A percentile compares a stretch with the other conserved stretches of the same genome.
Evolutionary conservation across 164 flowering plant genomes (phyloP).

Genomic region (Paratinospora sagittata): DNA sequence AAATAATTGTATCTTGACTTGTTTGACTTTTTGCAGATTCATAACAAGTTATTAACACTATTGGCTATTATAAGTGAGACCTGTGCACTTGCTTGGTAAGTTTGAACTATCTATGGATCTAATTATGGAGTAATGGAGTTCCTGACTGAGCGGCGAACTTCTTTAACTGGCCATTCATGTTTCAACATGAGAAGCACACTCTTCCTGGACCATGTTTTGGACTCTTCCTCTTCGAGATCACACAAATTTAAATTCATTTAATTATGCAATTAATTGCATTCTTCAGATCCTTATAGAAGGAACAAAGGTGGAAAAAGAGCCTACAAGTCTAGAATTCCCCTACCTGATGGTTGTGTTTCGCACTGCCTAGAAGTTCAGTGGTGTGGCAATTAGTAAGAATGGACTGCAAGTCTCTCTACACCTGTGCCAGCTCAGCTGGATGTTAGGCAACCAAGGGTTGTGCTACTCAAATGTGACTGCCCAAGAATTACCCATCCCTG

Average conservation of each 20-base stretch:
- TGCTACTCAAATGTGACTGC: background rate
- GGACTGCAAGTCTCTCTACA: background rate
- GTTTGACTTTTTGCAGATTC: conserved; percentile 55
- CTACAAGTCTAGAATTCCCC: background rate
- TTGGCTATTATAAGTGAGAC: conserved; percentile 77
- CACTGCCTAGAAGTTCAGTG: background rate
- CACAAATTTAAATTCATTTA: background rate
- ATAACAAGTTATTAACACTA: conserved; percentile 73
- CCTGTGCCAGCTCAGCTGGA: background rate
- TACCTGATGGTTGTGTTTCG: background rate
- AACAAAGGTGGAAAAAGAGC: background rate
- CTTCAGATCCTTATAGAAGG: background rate
- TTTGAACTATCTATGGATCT: background rate
- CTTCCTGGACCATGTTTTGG: background rate
- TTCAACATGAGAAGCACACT: background rate
- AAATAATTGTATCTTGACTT: background rate
- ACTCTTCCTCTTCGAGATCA: background rate
- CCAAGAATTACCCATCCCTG: background rate
- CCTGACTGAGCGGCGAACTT: background rate
- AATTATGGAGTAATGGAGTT: background rate
- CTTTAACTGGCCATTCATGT: background rate
- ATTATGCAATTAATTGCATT: background rate
- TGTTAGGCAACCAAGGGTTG: too few species aligned
- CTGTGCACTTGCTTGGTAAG: conserved; percentile 86
- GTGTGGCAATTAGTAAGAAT: background rate